These are phyloP conservation scores for Elsinoe necatrix DNA, from an alignment of 2,329 filamentous ascomycete genomes.

Conservation along the genomic window DNA sequence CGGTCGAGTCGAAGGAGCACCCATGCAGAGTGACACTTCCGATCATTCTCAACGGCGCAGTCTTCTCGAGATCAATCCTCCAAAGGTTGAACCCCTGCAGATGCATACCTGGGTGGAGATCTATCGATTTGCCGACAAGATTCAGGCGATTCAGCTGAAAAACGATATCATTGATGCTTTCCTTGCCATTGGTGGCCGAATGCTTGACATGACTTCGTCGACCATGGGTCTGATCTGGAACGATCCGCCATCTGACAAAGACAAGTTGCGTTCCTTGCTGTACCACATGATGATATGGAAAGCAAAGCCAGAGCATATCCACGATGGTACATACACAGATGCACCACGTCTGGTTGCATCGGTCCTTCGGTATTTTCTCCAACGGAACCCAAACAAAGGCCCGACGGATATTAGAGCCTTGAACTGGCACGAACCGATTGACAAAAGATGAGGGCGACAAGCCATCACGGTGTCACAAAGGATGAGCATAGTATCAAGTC, in stretches of 20 bases:
- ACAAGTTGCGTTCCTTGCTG: background rate
- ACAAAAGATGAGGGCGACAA: background rate
- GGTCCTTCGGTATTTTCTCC: background rate
- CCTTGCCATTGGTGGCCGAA: background rate
- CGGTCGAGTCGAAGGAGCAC: background rate
- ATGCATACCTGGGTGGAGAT: background rate
- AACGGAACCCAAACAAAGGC: background rate
- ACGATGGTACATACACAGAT: background rate
- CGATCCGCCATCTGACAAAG: background rate
- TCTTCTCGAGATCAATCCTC: background rate
- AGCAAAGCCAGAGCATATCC: constrained; percentile 1
- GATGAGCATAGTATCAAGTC: background rate
- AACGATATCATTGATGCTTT: constrained; percentile 4
- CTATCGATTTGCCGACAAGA: background rate
- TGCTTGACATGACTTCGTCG: background rate
- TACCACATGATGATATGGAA: constrained; percentile 1
- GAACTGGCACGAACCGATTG: background rate
- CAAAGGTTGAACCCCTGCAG: background rate
- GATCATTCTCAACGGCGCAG: background rate
- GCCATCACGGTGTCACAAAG: background rate
- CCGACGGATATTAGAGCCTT: background rate
- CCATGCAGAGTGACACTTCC: background rate
- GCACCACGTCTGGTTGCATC: background rate
- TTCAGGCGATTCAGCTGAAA: background rate
- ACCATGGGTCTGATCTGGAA: constrained; percentile 5